Evolutionary conservation across 345 rosid species (phyloP).

Genomic region (Salix koriyanagi): DNA sequence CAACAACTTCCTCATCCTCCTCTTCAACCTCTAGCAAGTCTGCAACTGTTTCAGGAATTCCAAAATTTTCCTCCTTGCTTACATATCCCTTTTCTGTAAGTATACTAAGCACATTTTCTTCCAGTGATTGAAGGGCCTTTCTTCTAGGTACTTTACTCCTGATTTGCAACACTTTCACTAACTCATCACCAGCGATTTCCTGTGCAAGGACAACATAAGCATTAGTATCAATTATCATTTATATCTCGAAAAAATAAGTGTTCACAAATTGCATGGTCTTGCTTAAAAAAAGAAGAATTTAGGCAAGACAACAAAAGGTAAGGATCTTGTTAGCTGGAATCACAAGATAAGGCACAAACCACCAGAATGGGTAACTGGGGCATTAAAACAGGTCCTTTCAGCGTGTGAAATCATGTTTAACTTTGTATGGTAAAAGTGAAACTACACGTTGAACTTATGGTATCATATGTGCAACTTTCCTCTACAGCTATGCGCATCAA

Average conservation of each 20-base stretch:
- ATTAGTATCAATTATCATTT: background rate
- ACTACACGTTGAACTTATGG: background rate
- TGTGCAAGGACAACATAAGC: constrained; percentile 22
- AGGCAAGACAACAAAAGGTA: background rate
- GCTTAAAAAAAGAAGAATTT: background rate
- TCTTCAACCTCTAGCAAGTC: constrained; percentile 87
- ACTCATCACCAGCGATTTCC: constrained; percentile 88
- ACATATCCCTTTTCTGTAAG: constrained; percentile 90
- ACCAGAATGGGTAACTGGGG: background rate
- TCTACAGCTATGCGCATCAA: background rate
- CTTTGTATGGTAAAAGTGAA: background rate
- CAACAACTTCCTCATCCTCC: constrained; percentile 94
- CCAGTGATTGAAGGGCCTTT: constrained; percentile 75
- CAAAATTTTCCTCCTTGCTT: constrained; percentile 45
- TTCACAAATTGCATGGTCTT: too few relatives aligned
- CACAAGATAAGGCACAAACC: background rate
- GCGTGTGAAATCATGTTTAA: background rate
- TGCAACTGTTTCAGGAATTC: constrained; percentile 52
- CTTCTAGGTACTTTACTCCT: constrained; percentile 79
- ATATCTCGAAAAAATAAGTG: background rate
- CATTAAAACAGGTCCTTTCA: constrained; percentile 3
- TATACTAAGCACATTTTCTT: constrained; percentile 68
- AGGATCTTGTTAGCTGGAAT: background rate
- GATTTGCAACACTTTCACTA: constrained; percentile 70
- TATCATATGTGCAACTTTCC: background rate